Percentiles rank a stretch among this genome's conserved stretches.
These are phyloP conservation scores for Fragilariopsis cylindrus DNA, from an alignment of 108 stramenopile genomes.

Conservation along the genomic window DNA sequence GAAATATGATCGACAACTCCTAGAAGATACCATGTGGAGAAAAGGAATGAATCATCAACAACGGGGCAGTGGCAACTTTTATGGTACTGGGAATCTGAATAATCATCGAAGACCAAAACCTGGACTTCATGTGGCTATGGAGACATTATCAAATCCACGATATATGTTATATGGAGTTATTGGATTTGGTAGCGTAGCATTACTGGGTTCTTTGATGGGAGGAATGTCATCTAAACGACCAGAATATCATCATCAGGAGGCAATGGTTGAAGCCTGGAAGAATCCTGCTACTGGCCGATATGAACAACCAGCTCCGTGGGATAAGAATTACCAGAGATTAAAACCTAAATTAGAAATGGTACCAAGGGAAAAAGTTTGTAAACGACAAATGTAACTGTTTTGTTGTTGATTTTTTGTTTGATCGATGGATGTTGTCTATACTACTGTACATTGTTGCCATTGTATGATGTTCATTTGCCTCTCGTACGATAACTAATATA, in stretches of 20 bases:
- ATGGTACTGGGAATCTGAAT: conserved; percentile 8
- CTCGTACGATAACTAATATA: too few species aligned
- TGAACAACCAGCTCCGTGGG: conserved; percentile 87
- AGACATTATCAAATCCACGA: conserved; percentile 41
- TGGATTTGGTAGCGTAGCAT: conserved; percentile 27
- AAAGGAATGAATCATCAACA: conserved; percentile 6
- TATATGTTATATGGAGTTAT: conserved; percentile 31
- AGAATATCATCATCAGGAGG: conserved; percentile 30
- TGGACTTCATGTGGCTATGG: conserved; percentile 30
- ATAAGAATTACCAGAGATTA: conserved; percentile 64
- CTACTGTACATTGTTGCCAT: too few species aligned
- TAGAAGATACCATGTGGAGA: conserved; percentile 22
- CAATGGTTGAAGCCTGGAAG: conserved; percentile 82
- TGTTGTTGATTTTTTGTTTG: too few species aligned
- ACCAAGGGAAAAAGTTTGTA: conserved; percentile 65
- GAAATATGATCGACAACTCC: conserved; percentile 58
- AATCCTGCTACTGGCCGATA: conserved; percentile 70
- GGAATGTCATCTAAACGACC: conserved; percentile 33
- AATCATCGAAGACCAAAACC: conserved; percentile 13
- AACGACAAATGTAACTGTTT: conserved; percentile 20
- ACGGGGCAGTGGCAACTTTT: conserved; percentile 9
- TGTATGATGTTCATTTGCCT: too few species aligned
- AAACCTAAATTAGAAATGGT: conserved; percentile 64
- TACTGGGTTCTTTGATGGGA: conserved; percentile 36
- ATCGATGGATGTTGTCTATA: too few species aligned